Evolutionary conservation across 768 basidiomycete species (phyloP), one percentile per base, ranked within the genome.

Genomic region (Hydnomerulius pinastri): DNA sequence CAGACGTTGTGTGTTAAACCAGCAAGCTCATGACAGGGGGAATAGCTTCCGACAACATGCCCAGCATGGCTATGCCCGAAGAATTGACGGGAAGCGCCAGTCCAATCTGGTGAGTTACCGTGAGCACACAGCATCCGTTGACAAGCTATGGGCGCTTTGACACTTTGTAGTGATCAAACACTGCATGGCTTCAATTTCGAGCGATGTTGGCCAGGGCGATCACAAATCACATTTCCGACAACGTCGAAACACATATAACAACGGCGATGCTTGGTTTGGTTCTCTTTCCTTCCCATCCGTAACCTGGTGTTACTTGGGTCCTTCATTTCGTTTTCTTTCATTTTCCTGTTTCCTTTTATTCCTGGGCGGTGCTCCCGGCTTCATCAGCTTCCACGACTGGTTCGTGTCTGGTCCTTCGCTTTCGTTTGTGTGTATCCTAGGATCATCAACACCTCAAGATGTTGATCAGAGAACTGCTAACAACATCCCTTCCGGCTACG

Each of bases 311-410:
- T 45, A 45, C 33, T 32, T 45, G 39, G 36, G 15, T 27, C 27
- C 37, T 46, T 12, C 32, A 18, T 18, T 40, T 21, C 30, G n/a
- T 11, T 38, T 18, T 12, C 29, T 50, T 40, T n/a, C 36, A 11
- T 46, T 12, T 1, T 23, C 15, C 39, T 25, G 18, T 27, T 37
- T 40, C 30, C 11, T 23, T 12, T 11, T 43, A 17, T 37, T 43
- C 27, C 39, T 37, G 11, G 18, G 32, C 32, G 43, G 38, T 25
- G 20, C 28, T 20, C 17, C 20, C 32, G 24, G 9, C 33, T 43
- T 36, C 40, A 33, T 48, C 32, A 6, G 42, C 21, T 33, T 47
- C 29, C 50, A 56, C 55, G 60, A 43, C 59, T 53, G 55, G 52
- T 25, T 56, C 55, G 53, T 52, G 43, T 21, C 29, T 41, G 33